These are phyloP conservation scores for Samsoniella hepiali DNA, from an alignment of 2,329 filamentous ascomycete genomes.

Conservation along the genomic window DNA sequence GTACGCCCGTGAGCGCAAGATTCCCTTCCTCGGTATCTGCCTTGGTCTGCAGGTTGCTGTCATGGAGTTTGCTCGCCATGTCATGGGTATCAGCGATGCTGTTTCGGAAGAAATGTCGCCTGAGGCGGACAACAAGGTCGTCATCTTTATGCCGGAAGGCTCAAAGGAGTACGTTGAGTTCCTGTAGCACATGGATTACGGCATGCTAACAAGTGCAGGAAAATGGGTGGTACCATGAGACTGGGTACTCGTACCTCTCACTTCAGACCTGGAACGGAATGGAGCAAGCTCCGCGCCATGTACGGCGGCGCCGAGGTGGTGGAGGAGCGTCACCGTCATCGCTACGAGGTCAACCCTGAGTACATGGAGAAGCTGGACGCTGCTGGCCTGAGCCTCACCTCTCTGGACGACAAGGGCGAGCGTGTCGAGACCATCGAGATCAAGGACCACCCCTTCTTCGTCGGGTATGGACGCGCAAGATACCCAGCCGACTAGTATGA, in stretches of 20 bases:
- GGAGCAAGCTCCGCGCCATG: slow-evolving; percentile 71
- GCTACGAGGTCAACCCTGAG: slow-evolving; percentile 86
- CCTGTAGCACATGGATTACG: not conserved
- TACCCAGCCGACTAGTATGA: not conserved
- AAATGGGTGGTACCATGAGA: slow-evolving; percentile 83
- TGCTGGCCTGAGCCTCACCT: slow-evolving; percentile 70
- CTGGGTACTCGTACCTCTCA: slow-evolving; percentile 70
- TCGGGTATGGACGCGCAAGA: slow-evolving; percentile 35
- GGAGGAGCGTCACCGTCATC: slow-evolving; percentile 78
- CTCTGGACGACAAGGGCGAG: slow-evolving; percentile 73
- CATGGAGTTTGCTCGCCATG: slow-evolving; percentile 78
- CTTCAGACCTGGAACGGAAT: slow-evolving; percentile 74
- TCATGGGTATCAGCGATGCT: slow-evolving; percentile 60
- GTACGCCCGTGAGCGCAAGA: slow-evolving; percentile 79
- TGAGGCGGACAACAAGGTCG: slow-evolving; percentile 61
- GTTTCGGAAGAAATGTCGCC: slow-evolving; percentile 55
- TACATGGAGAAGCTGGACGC: slow-evolving; percentile 66
- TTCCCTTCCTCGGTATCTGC: slow-evolving; percentile 85
- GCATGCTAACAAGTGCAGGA: slow-evolving; percentile 12
- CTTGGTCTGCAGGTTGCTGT: slow-evolving; percentile 91
- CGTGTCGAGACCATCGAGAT: slow-evolving; percentile 83
- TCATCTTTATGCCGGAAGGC: slow-evolving; percentile 88
- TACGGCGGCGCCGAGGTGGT: slow-evolving; percentile 61
- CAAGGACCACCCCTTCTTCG: slow-evolving; percentile 79
- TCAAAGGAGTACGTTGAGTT: slow-evolving; percentile 38